Percentiles rank a stretch among this genome's conserved stretches.
phyloP scores from a whole-genome alignment of 192 early-diverging fungal genomes.

The Helicostylum pulchrum region DNA sequence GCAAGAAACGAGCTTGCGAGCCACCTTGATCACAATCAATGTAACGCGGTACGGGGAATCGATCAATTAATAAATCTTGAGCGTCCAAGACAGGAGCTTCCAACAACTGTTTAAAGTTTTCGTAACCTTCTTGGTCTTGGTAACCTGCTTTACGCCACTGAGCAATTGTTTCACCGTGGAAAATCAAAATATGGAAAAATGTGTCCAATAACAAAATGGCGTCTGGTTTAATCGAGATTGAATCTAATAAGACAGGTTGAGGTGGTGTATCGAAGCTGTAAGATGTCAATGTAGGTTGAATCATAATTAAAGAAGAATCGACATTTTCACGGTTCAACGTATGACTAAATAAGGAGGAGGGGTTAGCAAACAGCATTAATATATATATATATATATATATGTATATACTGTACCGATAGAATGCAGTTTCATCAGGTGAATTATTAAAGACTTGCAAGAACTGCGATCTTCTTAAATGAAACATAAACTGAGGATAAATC shows the following conservation, averaged over 20 bases:
- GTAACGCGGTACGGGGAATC: conserved; percentile 97
- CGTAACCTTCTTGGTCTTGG: conserved; percentile 92
- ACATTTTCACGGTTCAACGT: conserved; percentile 93
- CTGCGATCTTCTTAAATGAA: conserved; percentile 93
- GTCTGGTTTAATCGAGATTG: conserved; percentile 96
- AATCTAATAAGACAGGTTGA: conserved; percentile 92
- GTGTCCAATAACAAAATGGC: conserved; percentile 92
- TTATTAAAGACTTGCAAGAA: conserved; percentile 99
- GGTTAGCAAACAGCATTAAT: not conserved
- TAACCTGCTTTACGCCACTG: conserved; percentile 96
- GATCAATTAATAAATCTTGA: conserved; percentile 88
- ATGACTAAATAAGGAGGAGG: conserved; percentile 59
- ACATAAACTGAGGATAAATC: conserved; percentile 99
- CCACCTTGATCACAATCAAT: conserved; percentile 96
- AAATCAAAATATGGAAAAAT: conserved; percentile 99
- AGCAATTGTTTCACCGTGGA: conserved; percentile 97
- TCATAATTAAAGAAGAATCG: conserved; percentile 98
- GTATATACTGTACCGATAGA: conserved; percentile 58
- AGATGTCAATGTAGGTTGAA: conserved; percentile 94
- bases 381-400: not conserved
- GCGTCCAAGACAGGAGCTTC: conserved; percentile 89
- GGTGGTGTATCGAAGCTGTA: conserved; percentile 85
- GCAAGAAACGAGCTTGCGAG: conserved; percentile 96
- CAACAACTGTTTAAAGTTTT: conserved; percentile 88
- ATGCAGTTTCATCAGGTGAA: conserved; percentile 96